Conservation (phyloP, 169 alveolate species). For the Eimeria tenella region DNA sequence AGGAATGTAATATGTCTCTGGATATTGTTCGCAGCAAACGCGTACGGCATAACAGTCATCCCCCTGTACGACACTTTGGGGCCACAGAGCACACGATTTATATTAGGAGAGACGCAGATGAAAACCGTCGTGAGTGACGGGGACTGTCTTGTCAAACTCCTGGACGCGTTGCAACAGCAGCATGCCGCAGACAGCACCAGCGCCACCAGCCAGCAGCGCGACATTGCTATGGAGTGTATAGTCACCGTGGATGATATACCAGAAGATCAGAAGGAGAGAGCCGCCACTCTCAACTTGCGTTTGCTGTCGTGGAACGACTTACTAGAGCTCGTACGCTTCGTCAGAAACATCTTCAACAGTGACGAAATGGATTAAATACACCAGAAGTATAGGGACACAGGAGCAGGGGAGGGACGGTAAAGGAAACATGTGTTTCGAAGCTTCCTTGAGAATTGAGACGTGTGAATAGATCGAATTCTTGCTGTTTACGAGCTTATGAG, state of each 20-base stretch:
- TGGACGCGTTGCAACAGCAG: conserved; percentile 47
- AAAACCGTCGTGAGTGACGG: conserved; percentile 64
- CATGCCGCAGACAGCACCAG: not conserved
- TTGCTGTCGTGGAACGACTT: conserved; percentile 47
- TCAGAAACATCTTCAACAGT: too few relatives aligned
- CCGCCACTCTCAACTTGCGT: not conserved
- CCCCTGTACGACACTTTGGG: conserved; percentile 82
- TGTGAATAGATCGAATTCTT: too few relatives aligned
- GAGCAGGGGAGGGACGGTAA: too few relatives aligned
- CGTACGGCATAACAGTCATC: conserved; percentile 77
- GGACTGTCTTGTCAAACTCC: conserved; percentile 56
- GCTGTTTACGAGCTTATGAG: too few relatives aligned
- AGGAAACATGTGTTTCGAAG: too few relatives aligned
- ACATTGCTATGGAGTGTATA: conserved; percentile 18
- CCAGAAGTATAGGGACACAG: too few relatives aligned
- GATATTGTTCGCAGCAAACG: conserved; percentile 60
- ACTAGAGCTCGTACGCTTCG: conserved; percentile 11
- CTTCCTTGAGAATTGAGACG: too few relatives aligned
- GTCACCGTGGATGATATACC: conserved; percentile 32
- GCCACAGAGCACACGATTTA: conserved; percentile 72
- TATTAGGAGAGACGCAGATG: conserved; percentile 75
- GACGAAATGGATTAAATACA: too few relatives aligned
- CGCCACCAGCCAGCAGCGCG: not conserved
- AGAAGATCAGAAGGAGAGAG: conserved; percentile 16
- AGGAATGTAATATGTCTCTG: too few relatives aligned